These are phyloP conservation scores for Moesziomyces parantarcticus DNA, from an alignment of 1,284 basidiomycete genomes.

Conservation along the genomic window DNA sequence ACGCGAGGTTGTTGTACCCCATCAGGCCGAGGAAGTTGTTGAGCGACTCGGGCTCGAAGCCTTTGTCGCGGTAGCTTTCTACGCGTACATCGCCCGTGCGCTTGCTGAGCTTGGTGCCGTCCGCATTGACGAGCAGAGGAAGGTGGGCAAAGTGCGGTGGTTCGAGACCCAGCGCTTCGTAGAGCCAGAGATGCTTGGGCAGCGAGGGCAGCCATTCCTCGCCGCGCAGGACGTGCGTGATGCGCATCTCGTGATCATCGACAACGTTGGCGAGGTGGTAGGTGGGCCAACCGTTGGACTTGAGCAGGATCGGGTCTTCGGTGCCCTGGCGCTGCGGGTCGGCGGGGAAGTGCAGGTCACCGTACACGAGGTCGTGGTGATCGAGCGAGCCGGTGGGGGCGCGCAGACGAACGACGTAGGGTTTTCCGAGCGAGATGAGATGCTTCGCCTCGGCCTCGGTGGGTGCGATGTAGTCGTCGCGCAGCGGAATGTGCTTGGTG, in stretches of 20 bases:
- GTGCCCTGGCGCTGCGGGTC: constrained; percentile 62
- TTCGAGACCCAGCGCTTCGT: constrained; percentile 78
- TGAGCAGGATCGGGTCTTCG: constrained; percentile 92
- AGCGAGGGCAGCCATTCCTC: constrained; percentile 98
- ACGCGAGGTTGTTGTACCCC: constrained; percentile 77
- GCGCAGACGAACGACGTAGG: constrained; percentile 79
- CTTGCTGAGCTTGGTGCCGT: constrained; percentile 95
- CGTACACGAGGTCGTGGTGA: constrained; percentile 79
- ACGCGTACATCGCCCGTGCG: constrained; percentile 89
- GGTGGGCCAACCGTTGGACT: constrained; percentile 91
- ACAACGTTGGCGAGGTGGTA: constrained; percentile 96
- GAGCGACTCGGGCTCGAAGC: constrained; percentile 89
- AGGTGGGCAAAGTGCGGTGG: constrained; percentile 90
- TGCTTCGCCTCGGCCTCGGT: constrained; percentile 81
- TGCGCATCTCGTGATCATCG: constrained; percentile 94
- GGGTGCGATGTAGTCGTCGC: constrained; percentile 80
- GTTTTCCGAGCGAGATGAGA: constrained; percentile 79
- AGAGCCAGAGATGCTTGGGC: constrained; percentile 91
- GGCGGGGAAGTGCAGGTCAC: constrained; percentile 74
- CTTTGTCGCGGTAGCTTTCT: constrained; percentile 81
- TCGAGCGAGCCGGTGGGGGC: constrained; percentile 17
- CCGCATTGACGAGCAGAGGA: constrained; percentile 86
- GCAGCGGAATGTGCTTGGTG: constrained; percentile 76
- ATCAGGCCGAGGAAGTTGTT: constrained; percentile 93
- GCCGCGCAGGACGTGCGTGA: constrained; percentile 93